Percentiles rank a stretch among this genome's conserved stretches.
These are phyloP conservation scores for Ogataea saltuana DNA, from an alignment of 805 yeast species.

Conservation along the genomic window DNA sequence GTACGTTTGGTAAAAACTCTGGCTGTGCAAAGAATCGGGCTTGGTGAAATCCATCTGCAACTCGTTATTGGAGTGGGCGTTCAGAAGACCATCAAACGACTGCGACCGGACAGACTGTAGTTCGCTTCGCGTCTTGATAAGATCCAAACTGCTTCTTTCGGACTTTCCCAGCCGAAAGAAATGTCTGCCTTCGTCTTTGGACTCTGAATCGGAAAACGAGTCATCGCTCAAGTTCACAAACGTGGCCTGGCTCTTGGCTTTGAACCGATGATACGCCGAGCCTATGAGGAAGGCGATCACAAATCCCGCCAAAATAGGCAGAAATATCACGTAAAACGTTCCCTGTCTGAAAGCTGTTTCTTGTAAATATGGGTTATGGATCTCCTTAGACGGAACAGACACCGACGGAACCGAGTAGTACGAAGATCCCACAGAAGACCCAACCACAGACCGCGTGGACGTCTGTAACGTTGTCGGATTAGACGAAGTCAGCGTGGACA, in stretches of 20 bases:
- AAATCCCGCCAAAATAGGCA: constrained; percentile 29
- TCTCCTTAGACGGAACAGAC: constrained; percentile 18
- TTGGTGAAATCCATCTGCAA: constrained; percentile 8
- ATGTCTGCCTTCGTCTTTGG: constrained; percentile 9
- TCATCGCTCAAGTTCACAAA: constrained; percentile 19
- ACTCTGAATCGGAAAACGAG: constrained; percentile 13
- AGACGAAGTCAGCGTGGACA: constrained; percentile 3
- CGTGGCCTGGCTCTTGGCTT: constrained; percentile 28
- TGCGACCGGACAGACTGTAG: constrained; percentile 2
- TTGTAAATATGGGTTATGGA: constrained; percentile 29
- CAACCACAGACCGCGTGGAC: background rate
- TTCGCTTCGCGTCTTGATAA: constrained; percentile 1
- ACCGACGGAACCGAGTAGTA: constrained; percentile 10
- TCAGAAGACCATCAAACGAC: constrained; percentile 7
- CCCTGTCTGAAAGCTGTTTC: constrained; percentile 25
- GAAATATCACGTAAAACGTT: constrained; percentile 29
- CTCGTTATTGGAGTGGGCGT: background rate
- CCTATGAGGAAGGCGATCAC: constrained; percentile 26
- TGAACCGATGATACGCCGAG: constrained; percentile 22
- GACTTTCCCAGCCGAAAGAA: constrained; percentile 7
- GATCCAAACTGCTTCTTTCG: constrained; percentile 1
- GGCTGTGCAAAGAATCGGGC: background rate
- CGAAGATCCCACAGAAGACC: constrained; percentile 4
- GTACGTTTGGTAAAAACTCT: background rate
- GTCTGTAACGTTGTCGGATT: constrained; percentile 5